Evolutionary conservation across 345 rosid genomes (phyloP).

Genomic region (Turnera subulata): DNA sequence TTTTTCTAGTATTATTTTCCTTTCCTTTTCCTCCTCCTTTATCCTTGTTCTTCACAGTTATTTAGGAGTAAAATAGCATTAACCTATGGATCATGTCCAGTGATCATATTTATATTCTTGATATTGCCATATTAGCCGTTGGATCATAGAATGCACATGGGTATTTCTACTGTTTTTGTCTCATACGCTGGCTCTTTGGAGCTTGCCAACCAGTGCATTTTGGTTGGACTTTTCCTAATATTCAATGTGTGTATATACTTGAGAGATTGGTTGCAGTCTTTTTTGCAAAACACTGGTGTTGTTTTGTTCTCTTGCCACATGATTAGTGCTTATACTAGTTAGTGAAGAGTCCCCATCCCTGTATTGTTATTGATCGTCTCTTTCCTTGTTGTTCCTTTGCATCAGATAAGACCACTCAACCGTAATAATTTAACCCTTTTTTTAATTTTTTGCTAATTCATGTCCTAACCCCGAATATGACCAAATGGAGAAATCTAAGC

Average conservation of each 20-base stretch:
- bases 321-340: not conserved
- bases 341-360: conserved; percentile 20
- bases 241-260: not conserved
- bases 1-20: not conserved
- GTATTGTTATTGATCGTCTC: conserved; percentile 10
- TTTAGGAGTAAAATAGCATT: not conserved
- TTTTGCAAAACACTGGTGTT: not conserved
- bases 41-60: not conserved
- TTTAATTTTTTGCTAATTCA: no score
- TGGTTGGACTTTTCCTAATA: not conserved
- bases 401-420: conserved; percentile 16
- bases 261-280: not conserved
- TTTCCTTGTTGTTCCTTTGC: conserved; percentile 5
- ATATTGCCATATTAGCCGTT: not conserved
- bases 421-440: no score
- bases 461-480: not conserved
- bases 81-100: not conserved
- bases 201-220: not conserved
- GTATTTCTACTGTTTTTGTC: conserved; percentile 11
- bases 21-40: not conserved
- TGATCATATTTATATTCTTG: not conserved
- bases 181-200: not conserved
- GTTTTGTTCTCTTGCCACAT: not conserved
- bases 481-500: not conserved
- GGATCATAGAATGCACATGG: not conserved